A percentile compares a stretch with the other conserved stretches of the same genome.
Evolutionary conservation across 306 rosid species (phyloP).

Genomic region (Ormosia semicastrata): DNA sequence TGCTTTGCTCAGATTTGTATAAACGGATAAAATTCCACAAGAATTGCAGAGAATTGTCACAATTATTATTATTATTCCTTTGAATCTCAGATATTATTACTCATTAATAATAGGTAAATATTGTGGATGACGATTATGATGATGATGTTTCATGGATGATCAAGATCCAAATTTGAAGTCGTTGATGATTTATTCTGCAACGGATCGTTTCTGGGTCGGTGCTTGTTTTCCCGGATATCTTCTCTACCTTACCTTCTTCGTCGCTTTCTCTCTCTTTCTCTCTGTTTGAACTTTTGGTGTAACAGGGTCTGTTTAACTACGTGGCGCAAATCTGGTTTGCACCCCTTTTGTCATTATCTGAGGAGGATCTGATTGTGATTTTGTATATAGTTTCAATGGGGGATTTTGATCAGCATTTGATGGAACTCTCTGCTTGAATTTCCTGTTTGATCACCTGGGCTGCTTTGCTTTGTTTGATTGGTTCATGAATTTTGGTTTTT

Average conservation of each 20-base stretch:
- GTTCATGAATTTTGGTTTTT: background rate
- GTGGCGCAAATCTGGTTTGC: constrained; percentile 27
- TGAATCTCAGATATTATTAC: background rate
- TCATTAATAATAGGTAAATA: constrained; percentile 18
- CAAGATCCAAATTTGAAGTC: constrained; percentile 38
- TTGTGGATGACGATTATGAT: background rate
- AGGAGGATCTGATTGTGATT: constrained; percentile 31
- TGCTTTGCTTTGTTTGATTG: constrained; percentile 36
- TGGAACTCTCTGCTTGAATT: constrained; percentile 22
- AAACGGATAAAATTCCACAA: background rate
- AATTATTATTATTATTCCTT: background rate
- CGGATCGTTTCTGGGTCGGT: constrained; percentile 42
- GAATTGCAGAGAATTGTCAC: constrained; percentile 3
- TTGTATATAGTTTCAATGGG: constrained; percentile 28
- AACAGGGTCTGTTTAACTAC: constrained; percentile 36
- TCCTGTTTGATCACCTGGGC: constrained; percentile 15
- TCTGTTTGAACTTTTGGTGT: constrained; percentile 5
- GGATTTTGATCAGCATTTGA: constrained; percentile 34
- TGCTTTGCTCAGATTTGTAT: constrained; percentile 9
- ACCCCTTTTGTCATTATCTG: background rate
- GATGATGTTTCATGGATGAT: constrained; percentile 11
- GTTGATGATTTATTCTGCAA: constrained; percentile 20
- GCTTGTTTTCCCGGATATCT: constrained; percentile 12
- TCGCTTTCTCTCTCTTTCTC: background rate
- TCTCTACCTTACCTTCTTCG: background rate